Percentiles rank a stretch among this genome's conserved stretches.
Conservation (phyloP, 495 filamentous ascomycete species). For the Penicillium samsonianum region DNA sequence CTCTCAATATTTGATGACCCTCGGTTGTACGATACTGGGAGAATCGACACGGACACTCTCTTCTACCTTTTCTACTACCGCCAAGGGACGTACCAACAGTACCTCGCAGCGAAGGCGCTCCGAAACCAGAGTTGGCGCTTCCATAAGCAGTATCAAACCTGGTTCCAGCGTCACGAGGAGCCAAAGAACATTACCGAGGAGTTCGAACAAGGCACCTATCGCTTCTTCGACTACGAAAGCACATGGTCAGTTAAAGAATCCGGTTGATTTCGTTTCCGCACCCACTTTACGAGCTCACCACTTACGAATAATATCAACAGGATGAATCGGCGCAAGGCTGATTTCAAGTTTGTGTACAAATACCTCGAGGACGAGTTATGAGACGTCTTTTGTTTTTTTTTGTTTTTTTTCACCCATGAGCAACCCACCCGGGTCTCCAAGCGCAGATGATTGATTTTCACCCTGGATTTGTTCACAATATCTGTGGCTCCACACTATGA, state of each 20-base stretch:
- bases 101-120: conserved; percentile 90
- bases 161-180: conserved; percentile 98
- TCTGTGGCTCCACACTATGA: conserved; percentile 5
- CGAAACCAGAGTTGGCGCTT: conserved; percentile 98
- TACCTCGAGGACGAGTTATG: conserved; percentile 92
- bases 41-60: conserved; percentile 93
- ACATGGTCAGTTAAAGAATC: conserved; percentile 73
- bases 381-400: conserved; percentile 16
- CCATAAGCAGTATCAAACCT: conserved; percentile 99
- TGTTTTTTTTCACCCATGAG: conserved; percentile 16
- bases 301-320: conserved; percentile 49
- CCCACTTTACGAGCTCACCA: conserved; percentile 7
- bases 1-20: conserved; percentile 89
- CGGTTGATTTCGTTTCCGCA: neutral
- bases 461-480: neutral
- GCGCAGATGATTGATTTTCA: conserved; percentile 2
- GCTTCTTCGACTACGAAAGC: conserved; percentile 99
- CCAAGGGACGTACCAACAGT: conserved; percentile 93
- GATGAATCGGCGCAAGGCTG: conserved; percentile 98
- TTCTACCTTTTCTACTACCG: conserved; percentile 99
- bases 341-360: conserved; percentile 98
- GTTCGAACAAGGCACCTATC: conserved; percentile 96
- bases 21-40: conserved; percentile 67
- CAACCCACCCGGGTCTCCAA: neutral
- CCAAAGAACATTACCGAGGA: conserved; percentile 98